phyloP scores from a whole-genome alignment of 2,329 filamentous ascomycete genomes.

The Cladosporium cucumerinum region DNA sequence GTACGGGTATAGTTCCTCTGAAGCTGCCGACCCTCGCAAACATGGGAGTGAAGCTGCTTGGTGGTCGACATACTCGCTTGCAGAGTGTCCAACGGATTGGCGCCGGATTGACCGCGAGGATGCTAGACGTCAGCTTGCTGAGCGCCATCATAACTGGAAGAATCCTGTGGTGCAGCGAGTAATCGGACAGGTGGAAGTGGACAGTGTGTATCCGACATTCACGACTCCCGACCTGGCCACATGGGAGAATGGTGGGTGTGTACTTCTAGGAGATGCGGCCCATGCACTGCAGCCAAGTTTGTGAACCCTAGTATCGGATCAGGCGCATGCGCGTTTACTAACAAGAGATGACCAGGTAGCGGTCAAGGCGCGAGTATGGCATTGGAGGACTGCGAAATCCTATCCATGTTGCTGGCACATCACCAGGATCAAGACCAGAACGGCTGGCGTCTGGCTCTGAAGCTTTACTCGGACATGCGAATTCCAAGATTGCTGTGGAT shows the following conservation, averaged over 20 bases:
- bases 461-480: slow-evolving; percentile 16
- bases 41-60: slow-evolving; percentile 18
- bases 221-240: slow-evolving; percentile 46
- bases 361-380: slow-evolving; percentile 56
- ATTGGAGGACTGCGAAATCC: slow-evolving; percentile 51
- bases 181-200: slow-evolving; percentile 38
- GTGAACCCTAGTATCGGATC: not conserved
- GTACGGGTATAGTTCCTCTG: slow-evolving; percentile 37
- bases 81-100: slow-evolving; percentile 15
- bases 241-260: slow-evolving; percentile 47
- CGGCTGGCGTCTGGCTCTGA: slow-evolving; percentile 6
- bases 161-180: slow-evolving; percentile 39
- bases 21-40: slow-evolving; percentile 25
- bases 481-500: slow-evolving; percentile 16
- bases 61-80: slow-evolving; percentile 18
- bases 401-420: slow-evolving; percentile 39
- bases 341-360: slow-evolving; percentile 28
- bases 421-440: slow-evolving; percentile 7
- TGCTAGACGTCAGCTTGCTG: slow-evolving; percentile 37
- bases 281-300: slow-evolving; percentile 51
- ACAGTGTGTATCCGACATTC: slow-evolving; percentile 49
- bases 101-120: slow-evolving; percentile 17
- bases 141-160: slow-evolving; percentile 45
- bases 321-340: not conserved
- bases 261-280: slow-evolving; percentile 56